Percentiles rank a stretch among this genome's conserved stretches.
These are phyloP conservation scores for Pseudocercospora pini-densiflorae DNA, from an alignment of 2,329 filamentous ascomycete species.

Conservation along the genomic window DNA sequence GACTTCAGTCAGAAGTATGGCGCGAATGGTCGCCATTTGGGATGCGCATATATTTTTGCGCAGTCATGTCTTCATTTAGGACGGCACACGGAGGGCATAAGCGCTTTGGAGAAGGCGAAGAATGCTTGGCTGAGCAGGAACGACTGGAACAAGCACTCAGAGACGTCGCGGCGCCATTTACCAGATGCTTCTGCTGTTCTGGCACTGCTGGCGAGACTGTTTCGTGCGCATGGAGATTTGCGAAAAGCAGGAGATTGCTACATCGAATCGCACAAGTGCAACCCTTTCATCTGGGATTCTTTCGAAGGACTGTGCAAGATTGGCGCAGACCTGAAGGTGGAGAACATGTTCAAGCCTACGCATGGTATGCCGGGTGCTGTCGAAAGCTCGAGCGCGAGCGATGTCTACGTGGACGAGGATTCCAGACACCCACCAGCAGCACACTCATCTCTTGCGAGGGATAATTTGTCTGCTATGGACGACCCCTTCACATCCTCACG, in stretches of 20 bases:
- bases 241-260: conserved; percentile 85
- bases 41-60: conserved; percentile 89
- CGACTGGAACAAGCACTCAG: conserved; percentile 77
- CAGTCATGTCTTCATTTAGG: conserved; percentile 83
- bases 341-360: conserved; percentile 83
- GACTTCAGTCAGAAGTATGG: conserved; percentile 77
- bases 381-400: conserved; percentile 23
- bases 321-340: conserved; percentile 75
- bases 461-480: conserved; percentile 30
- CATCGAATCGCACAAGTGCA: conserved; percentile 84
- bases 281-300: conserved; percentile 98
- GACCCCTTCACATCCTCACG: conserved; percentile 50
- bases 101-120: conserved; percentile 80
- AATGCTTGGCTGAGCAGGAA: conserved; percentile 75
- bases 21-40: conserved; percentile 74
- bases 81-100: conserved; percentile 78
- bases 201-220: conserved; percentile 85
- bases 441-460: conserved; percentile 29
- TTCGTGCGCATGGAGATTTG: conserved; percentile 77
- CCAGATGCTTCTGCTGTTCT: conserved; percentile 85
- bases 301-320: conserved; percentile 87
- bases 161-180: conserved; percentile 71
- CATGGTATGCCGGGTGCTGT: conserved; percentile 60
- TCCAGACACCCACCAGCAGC: conserved; percentile 31
- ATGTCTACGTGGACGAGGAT: conserved; percentile 38